Base-by-base conservation (phyloP, 805 yeast species). In the Candida awuae region DNA sequence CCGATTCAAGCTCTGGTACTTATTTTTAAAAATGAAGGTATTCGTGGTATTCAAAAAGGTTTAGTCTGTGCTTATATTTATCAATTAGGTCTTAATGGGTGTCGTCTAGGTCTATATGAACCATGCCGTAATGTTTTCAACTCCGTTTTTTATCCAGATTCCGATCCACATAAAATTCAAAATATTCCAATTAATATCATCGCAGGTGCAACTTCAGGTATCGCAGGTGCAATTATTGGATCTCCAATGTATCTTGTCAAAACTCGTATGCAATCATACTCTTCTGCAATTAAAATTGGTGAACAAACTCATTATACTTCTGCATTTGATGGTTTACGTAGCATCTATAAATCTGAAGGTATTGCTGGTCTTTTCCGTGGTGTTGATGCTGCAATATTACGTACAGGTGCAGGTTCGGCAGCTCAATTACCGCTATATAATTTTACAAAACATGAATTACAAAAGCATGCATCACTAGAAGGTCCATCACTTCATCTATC, bases 381-480 rank as follows among this genome's bases (percentile, higher is more conserved):
- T 47, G 85, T 87, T 4, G 95, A 85, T 54, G 95, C 98, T 2
- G 97, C 98, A 2, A 75, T 87, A 23, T 65, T 92, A 45, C 75
- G 98, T 63, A 92, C 97, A 1, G 95, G 96, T 53, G 82, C 87
- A 41, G 98, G 97, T 2, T 92, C 98, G 7, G 74, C 95, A 19
- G 96, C 85, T 29, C 98, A 92, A 65, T 67, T 92, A 50, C 97
- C 98, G 13, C 77, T 87, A 35, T 92, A 92, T 65, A 83, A 80
- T 58, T 73, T 74, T 43, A 75, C 85, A 37, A 92, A 92, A 61
- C 63, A 70, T 46, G 68, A 74, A 45, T 59, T 88, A 18, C 63
- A 75, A 34, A 66, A 69, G 15, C 58, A 77, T 50, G 66, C 73
- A 21, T 26, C 79, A 14, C 66, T 80, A 42, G 58, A 81, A 29